phyloP scores from a whole-genome alignment of 768 basidiomycete genomes.

The Boletellus emodensis region DNA sequence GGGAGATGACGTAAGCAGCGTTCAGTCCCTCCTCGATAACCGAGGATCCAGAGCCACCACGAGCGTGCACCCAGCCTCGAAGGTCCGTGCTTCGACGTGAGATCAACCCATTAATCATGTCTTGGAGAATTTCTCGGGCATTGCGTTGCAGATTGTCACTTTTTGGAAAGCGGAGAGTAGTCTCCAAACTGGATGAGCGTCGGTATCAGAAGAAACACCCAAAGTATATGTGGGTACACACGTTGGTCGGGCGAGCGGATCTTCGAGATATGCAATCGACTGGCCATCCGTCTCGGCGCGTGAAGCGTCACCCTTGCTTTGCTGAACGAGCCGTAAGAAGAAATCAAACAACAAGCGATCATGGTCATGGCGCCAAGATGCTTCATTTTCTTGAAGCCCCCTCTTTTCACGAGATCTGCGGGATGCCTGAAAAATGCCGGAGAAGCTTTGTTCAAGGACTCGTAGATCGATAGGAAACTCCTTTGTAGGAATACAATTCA shows the following conservation, averaged over 20 bases:
- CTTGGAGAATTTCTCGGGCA: not conserved
- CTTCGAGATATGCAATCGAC: not conserved
- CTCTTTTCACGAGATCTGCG: constrained; percentile 7
- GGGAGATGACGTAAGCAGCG: not conserved
- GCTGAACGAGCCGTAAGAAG: constrained; percentile 2
- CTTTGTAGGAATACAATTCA: not conserved
- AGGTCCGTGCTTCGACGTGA: not conserved
- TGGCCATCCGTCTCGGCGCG: not conserved
- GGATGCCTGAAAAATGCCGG: constrained; percentile 10
- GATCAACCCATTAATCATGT: not conserved
- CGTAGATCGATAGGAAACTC: constrained; percentile 5
- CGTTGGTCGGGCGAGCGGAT: not conserved
- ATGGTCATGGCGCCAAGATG: constrained; percentile 7
- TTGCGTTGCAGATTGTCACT: not conserved
- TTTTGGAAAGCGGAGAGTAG: not conserved
- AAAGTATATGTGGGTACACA: not conserved
- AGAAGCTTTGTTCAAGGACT: constrained; percentile 7
- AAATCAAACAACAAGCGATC: constrained; percentile 10
- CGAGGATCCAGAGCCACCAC: not conserved
- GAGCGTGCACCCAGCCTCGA: not conserved
- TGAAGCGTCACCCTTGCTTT: not conserved
- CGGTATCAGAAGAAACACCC: not conserved
- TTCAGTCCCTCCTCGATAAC: not conserved
- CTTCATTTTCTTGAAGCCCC: no score
- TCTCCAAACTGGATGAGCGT: not conserved